A percentile compares a stretch with the other conserved stretches of the same genome.
phyloP scores from a whole-genome alignment of 805 yeast species.

The Metschnikowia bowlesiae region DNA sequence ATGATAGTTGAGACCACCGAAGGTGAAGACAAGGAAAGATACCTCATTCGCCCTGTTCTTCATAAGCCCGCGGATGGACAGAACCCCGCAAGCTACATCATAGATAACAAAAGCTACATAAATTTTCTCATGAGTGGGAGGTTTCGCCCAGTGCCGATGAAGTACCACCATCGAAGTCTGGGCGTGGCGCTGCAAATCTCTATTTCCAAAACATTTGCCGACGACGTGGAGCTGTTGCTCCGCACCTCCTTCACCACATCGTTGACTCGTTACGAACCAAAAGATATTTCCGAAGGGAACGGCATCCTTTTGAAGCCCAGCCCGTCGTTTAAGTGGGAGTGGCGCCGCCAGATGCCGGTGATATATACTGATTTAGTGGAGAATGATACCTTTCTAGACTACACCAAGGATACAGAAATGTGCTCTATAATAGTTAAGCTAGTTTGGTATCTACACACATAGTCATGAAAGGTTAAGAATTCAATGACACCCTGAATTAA shows the following conservation, averaged over 20 bases:
- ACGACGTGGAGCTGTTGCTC: not conserved
- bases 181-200: not conserved
- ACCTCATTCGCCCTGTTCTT: constrained; percentile 17
- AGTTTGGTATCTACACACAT: not conserved
- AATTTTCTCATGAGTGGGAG: constrained; percentile 15
- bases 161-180: constrained; percentile 16
- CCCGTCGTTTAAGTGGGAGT: not conserved
- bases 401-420: constrained; percentile 12
- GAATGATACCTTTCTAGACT: constrained; percentile 13
- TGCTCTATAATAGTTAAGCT: constrained; percentile 5
- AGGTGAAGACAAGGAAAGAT: not conserved
- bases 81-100: constrained; percentile 24
- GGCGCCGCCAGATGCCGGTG: constrained; percentile 5
- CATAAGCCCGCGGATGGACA: constrained; percentile 13
- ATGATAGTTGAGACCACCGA: constrained; percentile 11
- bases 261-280: not conserved
- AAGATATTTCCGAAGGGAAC: constrained; percentile 1
- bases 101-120: constrained; percentile 21
- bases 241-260: not conserved
- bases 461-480: not conserved
- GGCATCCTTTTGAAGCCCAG: constrained; percentile 1
- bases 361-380: constrained; percentile 16
- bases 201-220: not conserved
- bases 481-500: not conserved
- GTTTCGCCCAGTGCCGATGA: constrained; percentile 25